Base-by-base conservation (phyloP, 192 early-diverging fungal genomes). In the Coemansia sp. region DNA sequence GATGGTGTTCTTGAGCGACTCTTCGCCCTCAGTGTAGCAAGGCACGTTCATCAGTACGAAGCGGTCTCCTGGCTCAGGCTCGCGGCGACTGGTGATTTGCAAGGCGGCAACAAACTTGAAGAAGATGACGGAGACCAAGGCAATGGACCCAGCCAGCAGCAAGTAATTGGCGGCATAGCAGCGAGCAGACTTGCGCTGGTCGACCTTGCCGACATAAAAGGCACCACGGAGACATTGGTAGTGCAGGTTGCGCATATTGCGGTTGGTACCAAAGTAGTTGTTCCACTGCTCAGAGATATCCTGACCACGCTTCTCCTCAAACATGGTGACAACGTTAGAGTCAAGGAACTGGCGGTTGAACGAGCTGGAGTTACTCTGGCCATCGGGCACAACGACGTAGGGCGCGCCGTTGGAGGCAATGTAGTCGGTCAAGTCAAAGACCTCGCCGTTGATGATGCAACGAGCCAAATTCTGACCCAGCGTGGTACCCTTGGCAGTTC, bases 21-120 rank as follows among this genome's bases (percentile, higher is more conserved):
- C 92, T 69, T 99, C 98, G 65, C 92, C 92, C 78, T 99, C 98
- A 7, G 96, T 98, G 80, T 99, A 99, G 85, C 96, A 98, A 13
- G 96, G 95, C 12, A 98, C 92, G 72, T 95, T 95, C 74, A 89
- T 90, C 41, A 98, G 90, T 64, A 96, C 92, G 78, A 98, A 96
- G 70, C 93, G 90, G 74, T 92, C 89, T 67, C 92, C 87, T 20
- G 93, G 91, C 69, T 96, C 91, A 2, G 93, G 92, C 62, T 87
- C 86, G 34, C 87, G 87, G 50, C 88, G 86, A 5, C 87, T 80
- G 40, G 90, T 91, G 40, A 97, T 77, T 69, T 96, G 93, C 67
- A 98, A 83, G 5, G 96, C 95, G 12, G 96, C 94, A 60, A 98
- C 82, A 72, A 98, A 98, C 85, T 97, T 97, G 84, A 98, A 90